A percentile compares a stretch with the other conserved stretches of the same genome.
Conservation (phyloP, 768 basidiomycete genomes). For the Pleurotus salmoneostramineus region DNA sequence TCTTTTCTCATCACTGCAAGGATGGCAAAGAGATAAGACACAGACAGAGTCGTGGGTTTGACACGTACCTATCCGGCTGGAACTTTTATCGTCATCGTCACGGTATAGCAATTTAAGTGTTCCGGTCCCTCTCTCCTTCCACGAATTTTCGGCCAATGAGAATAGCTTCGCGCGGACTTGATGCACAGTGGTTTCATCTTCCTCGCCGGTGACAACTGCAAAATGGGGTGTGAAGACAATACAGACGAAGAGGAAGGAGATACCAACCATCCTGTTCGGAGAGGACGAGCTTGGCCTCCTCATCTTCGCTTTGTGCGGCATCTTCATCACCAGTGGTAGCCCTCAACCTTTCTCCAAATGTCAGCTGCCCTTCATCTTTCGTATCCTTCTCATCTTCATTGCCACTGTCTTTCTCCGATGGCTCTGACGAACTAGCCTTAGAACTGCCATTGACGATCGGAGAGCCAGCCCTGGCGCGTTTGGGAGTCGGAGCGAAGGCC, state of each 20-base stretch:
- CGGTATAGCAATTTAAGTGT: constrained; percentile 43
- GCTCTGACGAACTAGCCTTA: constrained; percentile 37
- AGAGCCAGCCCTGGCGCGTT: constrained; percentile 51
- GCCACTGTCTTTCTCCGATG: constrained; percentile 30
- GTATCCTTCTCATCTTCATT: constrained; percentile 49
- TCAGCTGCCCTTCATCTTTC: constrained; percentile 32
- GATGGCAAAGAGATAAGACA: neutral
- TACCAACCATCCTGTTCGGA: constrained; percentile 67
- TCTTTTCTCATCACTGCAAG: constrained; percentile 80
- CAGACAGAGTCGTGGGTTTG: constrained; percentile 2
- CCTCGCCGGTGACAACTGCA: constrained; percentile 61
- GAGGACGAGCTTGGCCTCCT: constrained; percentile 44
- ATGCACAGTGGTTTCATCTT: constrained; percentile 74
- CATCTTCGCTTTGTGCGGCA: constrained; percentile 43
- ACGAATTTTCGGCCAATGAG: constrained; percentile 53
- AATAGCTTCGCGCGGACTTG: constrained; percentile 79
- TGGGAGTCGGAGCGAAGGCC: constrained; percentile 48
- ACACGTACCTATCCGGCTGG: neutral
- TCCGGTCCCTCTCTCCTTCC: constrained; percentile 80
- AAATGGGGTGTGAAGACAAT: constrained; percentile 32
- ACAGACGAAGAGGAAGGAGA: neutral
- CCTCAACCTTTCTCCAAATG: constrained; percentile 66
- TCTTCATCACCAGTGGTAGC: constrained; percentile 60
- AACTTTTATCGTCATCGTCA: neutral
- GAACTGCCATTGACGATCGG: constrained; percentile 31